phyloP scores from a whole-genome alignment of 805 yeast genomes.

The Nakazawaea wyomingensis region DNA sequence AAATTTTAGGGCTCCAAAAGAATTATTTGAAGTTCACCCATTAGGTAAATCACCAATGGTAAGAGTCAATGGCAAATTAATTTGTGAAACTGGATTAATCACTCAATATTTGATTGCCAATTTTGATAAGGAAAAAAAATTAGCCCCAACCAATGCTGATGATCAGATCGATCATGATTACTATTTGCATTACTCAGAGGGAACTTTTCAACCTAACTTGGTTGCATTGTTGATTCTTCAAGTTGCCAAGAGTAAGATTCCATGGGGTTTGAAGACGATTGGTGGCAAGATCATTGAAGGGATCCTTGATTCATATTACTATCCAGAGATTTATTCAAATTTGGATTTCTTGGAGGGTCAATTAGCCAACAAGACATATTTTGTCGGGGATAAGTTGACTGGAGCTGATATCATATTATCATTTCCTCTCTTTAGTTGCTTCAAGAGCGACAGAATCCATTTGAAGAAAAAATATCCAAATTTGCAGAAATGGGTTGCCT shows the following conservation, averaged over 20 bases:
- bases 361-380: constrained; percentile 32
- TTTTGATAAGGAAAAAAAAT: constrained; percentile 38
- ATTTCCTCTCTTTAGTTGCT: constrained; percentile 31
- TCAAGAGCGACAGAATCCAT: not conserved
- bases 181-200: constrained; percentile 56
- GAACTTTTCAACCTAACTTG: constrained; percentile 47
- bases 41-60: constrained; percentile 61
- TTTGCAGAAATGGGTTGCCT: constrained; percentile 4
- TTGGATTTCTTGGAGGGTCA: constrained; percentile 36
- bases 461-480: constrained; percentile 6
- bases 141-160: constrained; percentile 32
- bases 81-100: constrained; percentile 62
- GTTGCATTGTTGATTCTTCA: constrained; percentile 24
- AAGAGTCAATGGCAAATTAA: constrained; percentile 33
- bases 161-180: constrained; percentile 43
- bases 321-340: constrained; percentile 37
- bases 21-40: constrained; percentile 49
- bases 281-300: constrained; percentile 38
- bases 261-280: constrained; percentile 42
- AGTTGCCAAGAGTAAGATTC: constrained; percentile 37
- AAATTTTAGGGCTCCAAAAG: constrained; percentile 44
- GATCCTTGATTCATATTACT: constrained; percentile 43
- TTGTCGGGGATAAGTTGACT: constrained; percentile 46
- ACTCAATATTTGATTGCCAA: constrained; percentile 44
- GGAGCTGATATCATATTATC: constrained; percentile 53